A percentile compares a stretch with the other conserved stretches of the same genome.
Evolutionary conservation across 140 eudicot genomes (phyloP).

Genomic region (Oenanthe javanica): DNA sequence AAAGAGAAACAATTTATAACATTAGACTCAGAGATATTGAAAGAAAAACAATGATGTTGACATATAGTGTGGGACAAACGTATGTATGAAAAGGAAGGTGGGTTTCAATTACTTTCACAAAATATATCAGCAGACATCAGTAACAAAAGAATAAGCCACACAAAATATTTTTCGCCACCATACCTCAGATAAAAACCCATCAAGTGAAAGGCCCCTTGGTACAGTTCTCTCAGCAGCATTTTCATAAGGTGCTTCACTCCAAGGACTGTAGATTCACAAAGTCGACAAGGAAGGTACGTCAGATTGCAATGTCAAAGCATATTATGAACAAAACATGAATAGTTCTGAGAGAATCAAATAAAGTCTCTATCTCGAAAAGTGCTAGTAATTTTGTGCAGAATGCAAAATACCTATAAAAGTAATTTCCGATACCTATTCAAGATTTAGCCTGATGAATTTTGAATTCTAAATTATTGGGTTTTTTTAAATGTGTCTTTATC

Average conservation of each 20-base stretch:
- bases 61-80: neutral
- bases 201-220: constrained; percentile 69
- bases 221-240: constrained; percentile 74
- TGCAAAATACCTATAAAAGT: neutral
- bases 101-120: neutral
- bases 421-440: neutral
- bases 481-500: neutral
- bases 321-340: constrained; percentile 4
- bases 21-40: neutral
- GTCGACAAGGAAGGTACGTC: neutral
- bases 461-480: neutral
- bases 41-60: neutral
- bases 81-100: neutral
- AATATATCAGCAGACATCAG: neutral
- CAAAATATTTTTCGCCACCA: neutral
- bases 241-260: constrained; percentile 80
- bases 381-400: neutral
- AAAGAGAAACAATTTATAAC: neutral
- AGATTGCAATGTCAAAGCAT: neutral
- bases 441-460: neutral
- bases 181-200: constrained; percentile 83
- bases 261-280: constrained; percentile 48
- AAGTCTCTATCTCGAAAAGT: neutral
- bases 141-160: neutral
- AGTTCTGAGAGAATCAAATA: neutral